Conservation (phyloP, 2,329 filamentous ascomycete species). For the Tolypocladium amazonense region DNA sequence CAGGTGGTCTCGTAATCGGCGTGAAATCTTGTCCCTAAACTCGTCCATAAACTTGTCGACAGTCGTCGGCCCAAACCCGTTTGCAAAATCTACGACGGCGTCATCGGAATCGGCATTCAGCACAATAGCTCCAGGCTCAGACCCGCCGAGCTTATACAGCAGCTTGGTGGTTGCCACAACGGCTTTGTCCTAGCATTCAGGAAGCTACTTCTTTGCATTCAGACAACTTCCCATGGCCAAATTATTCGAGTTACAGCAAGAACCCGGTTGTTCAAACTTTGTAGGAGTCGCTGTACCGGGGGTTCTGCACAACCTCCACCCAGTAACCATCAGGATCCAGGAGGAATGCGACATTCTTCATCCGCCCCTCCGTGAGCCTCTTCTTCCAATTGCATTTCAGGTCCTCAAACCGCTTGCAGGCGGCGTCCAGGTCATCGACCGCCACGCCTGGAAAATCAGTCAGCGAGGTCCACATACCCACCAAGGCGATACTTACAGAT, state of each 20-base stretch:
- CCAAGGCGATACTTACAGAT: slow-evolving; percentile 52
- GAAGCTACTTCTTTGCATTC: background rate
- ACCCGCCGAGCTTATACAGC: too few relatives aligned
- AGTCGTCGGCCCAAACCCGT: too few relatives aligned
- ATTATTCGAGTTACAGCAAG: background rate
- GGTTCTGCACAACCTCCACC: slow-evolving; percentile 74
- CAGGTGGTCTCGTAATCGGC: too few relatives aligned
- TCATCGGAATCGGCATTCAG: too few relatives aligned
- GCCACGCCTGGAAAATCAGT: slow-evolving; percentile 47
- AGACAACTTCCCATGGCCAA: background rate
- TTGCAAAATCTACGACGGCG: too few relatives aligned
- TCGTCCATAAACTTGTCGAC: too few relatives aligned
- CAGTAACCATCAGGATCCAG: slow-evolving; percentile 83
- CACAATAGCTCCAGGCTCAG: too few relatives aligned
- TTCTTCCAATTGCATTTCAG: slow-evolving; percentile 88
- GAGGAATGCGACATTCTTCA: slow-evolving; percentile 91
- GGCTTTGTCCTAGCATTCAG: too few relatives aligned
- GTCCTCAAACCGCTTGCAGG: slow-evolving; percentile 77
- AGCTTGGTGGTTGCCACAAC: too few relatives aligned
- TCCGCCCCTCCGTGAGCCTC: slow-evolving; percentile 78
- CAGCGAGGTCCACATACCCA: background rate
- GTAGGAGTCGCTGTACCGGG: slow-evolving; percentile 45
- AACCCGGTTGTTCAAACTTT: background rate
- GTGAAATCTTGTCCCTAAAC: too few relatives aligned
- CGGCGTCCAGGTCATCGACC: slow-evolving; percentile 81